Evolutionary conservation across 371 early-diverging fungal genomes (phyloP).

Genomic region (Lichtheimia ramosa): DNA sequence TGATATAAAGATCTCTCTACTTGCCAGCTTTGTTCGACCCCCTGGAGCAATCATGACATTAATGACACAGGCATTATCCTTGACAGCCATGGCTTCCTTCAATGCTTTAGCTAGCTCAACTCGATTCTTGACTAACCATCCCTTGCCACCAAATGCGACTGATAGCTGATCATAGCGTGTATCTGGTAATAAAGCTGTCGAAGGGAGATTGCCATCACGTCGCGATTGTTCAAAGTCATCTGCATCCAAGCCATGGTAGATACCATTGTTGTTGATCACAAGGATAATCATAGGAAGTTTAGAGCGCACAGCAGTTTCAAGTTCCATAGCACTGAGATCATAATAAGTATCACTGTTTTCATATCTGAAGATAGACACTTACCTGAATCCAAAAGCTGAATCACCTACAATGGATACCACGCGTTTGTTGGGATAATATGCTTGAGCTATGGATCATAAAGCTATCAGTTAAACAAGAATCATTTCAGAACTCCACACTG

Average conservation of each 20-base stretch:
- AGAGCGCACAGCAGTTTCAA: conserved; percentile 76
- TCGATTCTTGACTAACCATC: conserved; percentile 63
- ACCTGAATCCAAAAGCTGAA: conserved; percentile 82
- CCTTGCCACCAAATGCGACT: conserved; percentile 67
- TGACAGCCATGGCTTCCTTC: conserved; percentile 42
- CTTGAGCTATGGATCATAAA: conserved; percentile 46
- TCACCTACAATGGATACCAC: conserved; percentile 79
- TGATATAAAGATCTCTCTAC: not conserved
- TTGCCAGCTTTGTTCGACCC: conserved; percentile 45
- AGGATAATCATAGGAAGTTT: conserved; percentile 67
- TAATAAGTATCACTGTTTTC: not conserved
- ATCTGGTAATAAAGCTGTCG: conserved; percentile 67
- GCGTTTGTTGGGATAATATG: conserved; percentile 49
- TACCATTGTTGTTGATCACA: conserved; percentile 82
- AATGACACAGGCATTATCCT: conserved; percentile 42
- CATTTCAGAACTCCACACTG: not conserved
- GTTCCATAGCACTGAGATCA: conserved; percentile 66
- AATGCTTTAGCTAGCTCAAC: conserved; percentile 59
- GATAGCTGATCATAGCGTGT: conserved; percentile 70
- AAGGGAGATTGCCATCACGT: conserved; percentile 45
- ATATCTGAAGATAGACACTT: not conserved
- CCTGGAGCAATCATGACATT: conserved; percentile 55
- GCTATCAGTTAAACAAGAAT: not conserved
- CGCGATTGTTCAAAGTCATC: conserved; percentile 36
- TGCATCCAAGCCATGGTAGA: conserved; percentile 69